Base-by-base conservation (phyloP, 345 rosid species). In the Salix purpurea region DNA sequence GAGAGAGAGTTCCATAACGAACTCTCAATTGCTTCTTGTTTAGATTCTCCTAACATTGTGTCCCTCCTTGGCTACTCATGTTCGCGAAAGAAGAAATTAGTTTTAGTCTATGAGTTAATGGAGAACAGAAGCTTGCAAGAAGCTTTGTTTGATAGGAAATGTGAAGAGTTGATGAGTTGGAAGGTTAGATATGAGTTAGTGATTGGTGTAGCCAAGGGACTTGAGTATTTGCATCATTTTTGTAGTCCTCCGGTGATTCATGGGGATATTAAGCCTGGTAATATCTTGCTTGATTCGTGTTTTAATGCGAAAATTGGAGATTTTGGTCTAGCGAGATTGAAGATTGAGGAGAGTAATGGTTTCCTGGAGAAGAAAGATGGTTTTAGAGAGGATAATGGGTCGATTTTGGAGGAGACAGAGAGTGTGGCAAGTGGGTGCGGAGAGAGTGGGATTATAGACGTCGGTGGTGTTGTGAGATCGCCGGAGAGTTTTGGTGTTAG, bases 1-100 rank as follows among this genome's bases (percentile, higher is more conserved):
- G 92, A 90, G 83, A 88, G 91, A 3, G 96, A 91, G 89, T 91
- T 91, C 76, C 93, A 90, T 71, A 91, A 90, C 84, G 96, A 91
- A 84, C 89, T 70, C 36, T 60, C 79, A 10, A 73, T 77, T 8
- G 74, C 74, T 18, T 77, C 74, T 12, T 44, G 69, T 46, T 62
- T 77, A 2, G 50, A 62, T 18, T 77, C 70, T 44, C 79, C 79
- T 30, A 34, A 77, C 79, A 24, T 77, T 86, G 90, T 90, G 74
- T 85, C 92, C 46, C 88, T 91, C 65, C 84, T 91, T 2, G 96
- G 96, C 7, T 91, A 87, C 84, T 84, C 91, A 15, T 84, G 84
- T n/a, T 37, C 37, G 44, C 86, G 91, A 7, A 83, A 81, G 14
- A 72, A 84, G 61, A 81, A 87, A 68, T 82, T 91, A 30, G 76